phyloP scores from a whole-genome alignment of 2,329 filamentous ascomycete species.

The Epichloe sp. region DNA sequence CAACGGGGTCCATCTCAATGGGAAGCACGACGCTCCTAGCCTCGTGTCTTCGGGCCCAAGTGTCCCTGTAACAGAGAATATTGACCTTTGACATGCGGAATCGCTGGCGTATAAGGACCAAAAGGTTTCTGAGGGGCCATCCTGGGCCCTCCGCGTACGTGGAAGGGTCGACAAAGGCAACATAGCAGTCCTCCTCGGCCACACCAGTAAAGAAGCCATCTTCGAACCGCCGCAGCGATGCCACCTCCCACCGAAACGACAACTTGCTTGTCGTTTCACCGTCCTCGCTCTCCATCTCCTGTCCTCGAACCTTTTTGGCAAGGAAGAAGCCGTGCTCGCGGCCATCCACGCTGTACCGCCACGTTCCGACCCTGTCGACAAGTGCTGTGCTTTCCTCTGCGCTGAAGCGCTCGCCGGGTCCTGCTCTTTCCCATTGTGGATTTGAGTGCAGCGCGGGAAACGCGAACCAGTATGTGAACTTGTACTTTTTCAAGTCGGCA shows the following conservation, averaged over 20 bases:
- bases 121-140: conserved; percentile 83
- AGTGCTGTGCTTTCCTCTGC: conserved; percentile 62
- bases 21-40: conserved; percentile 69
- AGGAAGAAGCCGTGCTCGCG: conserved; percentile 92
- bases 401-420: conserved; percentile 41
- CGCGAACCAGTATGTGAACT: conserved; percentile 95
- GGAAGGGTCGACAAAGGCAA: conserved; percentile 85
- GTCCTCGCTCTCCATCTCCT: conserved; percentile 31
- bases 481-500: conserved; percentile 94
- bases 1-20: conserved; percentile 40
- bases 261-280: conserved; percentile 35
- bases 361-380: conserved; percentile 74
- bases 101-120: conserved; percentile 71
- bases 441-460: conserved; percentile 89
- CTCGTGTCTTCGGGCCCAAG: conserved; percentile 62
- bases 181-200: conserved; percentile 59
- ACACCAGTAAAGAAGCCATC: conserved; percentile 72
- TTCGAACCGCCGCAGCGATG: conserved; percentile 65
- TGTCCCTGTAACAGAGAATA: conserved; percentile 82
- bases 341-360: conserved; percentile 69
- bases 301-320: conserved; percentile 56
- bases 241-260: conserved; percentile 65
- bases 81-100: conserved; percentile 68
- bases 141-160: conserved; percentile 79
- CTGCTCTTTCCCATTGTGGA: conserved; percentile 60